These are phyloP conservation scores for Suillus luteus DNA, from an alignment of 768 basidiomycete species.

Conservation along the genomic window DNA sequence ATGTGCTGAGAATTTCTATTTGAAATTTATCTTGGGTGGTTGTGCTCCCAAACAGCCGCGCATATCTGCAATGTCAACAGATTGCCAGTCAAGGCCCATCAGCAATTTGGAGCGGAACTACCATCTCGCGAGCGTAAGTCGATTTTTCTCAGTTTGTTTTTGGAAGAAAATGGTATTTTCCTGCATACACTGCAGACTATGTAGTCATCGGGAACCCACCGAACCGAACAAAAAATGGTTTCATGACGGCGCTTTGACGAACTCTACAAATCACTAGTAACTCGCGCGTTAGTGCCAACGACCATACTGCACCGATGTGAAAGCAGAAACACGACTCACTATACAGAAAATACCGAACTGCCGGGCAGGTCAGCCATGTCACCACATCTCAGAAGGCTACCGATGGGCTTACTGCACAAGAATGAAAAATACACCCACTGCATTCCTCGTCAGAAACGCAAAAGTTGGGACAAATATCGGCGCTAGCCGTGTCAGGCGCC, in stretches of 20 bases:
- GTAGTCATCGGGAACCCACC: too few relatives aligned
- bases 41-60: background rate
- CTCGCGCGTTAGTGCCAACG: background rate
- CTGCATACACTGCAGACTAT: too few relatives aligned
- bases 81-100: background rate
- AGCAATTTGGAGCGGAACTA: background rate
- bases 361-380: background rate
- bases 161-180: too few relatives aligned
- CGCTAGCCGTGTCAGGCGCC: background rate
- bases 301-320: background rate
- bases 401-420: background rate
- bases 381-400: background rate
- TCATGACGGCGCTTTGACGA: background rate
- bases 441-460: background rate
- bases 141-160: too few relatives aligned
- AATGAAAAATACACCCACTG: too few relatives aligned
- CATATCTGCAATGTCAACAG: background rate
- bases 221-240: too few relatives aligned
- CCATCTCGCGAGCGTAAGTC: background rate
- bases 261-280: background rate
- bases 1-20: background rate
- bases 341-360: fast-evolving
- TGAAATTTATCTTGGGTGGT: background rate
- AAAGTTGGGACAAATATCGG: background rate
- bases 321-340: background rate